Conservation (phyloP, 108 stramenopile genomes). For the Schizochytrium sp. region DNA sequence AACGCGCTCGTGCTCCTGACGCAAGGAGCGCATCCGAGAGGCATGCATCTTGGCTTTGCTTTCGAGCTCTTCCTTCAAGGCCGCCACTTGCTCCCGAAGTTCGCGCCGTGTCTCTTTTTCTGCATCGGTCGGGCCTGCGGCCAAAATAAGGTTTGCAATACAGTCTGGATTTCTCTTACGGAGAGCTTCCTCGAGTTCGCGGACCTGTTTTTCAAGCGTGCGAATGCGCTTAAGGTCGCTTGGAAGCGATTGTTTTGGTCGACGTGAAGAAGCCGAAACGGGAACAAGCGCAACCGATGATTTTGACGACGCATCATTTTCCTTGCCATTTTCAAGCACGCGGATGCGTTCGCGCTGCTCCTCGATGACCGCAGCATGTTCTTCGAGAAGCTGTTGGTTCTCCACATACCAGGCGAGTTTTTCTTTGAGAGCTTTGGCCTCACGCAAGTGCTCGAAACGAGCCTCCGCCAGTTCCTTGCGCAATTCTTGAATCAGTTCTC, state of each 20-base stretch:
- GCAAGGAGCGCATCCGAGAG: background rate
- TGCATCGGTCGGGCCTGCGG: background rate
- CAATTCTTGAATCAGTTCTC: slow-evolving; percentile 14
- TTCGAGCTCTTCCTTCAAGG: background rate
- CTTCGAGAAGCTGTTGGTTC: slow-evolving; percentile 17
- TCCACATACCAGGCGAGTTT: slow-evolving; percentile 32
- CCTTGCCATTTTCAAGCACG: background rate
- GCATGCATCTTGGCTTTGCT: background rate
- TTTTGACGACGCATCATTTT: too few species aligned
- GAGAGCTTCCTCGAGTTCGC: background rate
- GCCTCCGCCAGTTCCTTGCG: slow-evolving; percentile 23
- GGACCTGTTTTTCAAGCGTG: background rate
- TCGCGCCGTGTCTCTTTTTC: background rate
- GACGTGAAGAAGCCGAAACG: too few species aligned
- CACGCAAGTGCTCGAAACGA: background rate
- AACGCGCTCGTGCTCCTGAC: slow-evolving; percentile 4
- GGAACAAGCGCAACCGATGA: background rate
- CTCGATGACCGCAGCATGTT: background rate
- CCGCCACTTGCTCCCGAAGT: background rate
- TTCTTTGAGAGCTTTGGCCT: background rate
- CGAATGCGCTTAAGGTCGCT: background rate
- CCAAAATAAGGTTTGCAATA: slow-evolving; percentile 1
- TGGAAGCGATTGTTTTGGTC: background rate
- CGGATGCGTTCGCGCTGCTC: background rate
- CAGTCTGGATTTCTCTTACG: background rate